Conservation (phyloP, 108 stramenopile genomes). For the Hondaea fermentalgiana region DNA sequence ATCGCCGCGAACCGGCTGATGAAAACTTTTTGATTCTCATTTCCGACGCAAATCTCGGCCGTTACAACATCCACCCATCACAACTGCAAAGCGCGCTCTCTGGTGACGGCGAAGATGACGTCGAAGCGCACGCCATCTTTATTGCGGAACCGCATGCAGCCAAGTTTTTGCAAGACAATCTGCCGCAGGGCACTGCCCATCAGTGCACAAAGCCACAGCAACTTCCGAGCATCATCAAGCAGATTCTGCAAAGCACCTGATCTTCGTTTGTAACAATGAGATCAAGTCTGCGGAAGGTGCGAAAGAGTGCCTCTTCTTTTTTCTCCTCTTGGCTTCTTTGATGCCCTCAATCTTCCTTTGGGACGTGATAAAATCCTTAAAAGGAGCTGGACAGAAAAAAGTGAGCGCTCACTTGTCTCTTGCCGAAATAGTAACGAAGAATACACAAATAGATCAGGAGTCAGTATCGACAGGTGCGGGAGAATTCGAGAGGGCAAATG, state of each 20-base stretch:
- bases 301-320: too few relatives aligned
- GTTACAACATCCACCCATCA: conserved; percentile 63
- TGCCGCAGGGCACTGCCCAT: background rate
- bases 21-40: conserved; percentile 60
- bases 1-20: conserved; percentile 1
- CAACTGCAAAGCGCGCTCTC: background rate
- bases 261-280: too few relatives aligned
- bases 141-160: background rate
- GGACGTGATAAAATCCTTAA: too few relatives aligned
- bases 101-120: background rate
- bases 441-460: background rate
- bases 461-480: background rate
- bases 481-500: background rate
- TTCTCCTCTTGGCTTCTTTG: too few relatives aligned
- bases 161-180: background rate
- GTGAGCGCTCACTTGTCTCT: too few relatives aligned
- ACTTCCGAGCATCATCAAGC: background rate
- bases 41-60: conserved; percentile 70
- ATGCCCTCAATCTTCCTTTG: too few relatives aligned
- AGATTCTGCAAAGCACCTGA: background rate
- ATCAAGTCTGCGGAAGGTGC: too few relatives aligned
- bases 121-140: conserved; percentile 16
- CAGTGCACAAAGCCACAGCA: background rate
- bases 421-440: background rate
- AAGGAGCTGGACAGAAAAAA: too few relatives aligned